Base-by-base conservation (phyloP, 768 basidiomycete genomes). In the Leccinum variicolor region DNA sequence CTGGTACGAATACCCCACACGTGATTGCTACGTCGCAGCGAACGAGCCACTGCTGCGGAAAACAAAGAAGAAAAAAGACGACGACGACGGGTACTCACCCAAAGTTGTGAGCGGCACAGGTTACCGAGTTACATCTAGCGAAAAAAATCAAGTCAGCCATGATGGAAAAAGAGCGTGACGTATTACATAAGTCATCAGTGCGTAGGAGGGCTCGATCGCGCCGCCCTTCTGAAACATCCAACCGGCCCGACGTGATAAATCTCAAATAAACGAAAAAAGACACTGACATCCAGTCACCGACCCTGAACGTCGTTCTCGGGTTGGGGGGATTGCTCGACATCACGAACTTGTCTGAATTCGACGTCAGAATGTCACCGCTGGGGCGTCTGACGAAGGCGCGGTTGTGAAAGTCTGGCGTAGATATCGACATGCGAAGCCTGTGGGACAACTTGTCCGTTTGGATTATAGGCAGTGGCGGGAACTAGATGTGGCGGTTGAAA, bases 101-200 rank as follows among this genome's bases (percentile, higher is more conserved):
- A 78, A 92, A 92, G 75, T 92, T 92, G 71, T 91, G 89, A 14
- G 88, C 89, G 64, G 83, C 86, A 70, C 90, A 92, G 48, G 79
- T 83, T 62, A 81, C 77, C 55, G 82, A 81, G 55, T 75, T 75
- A 67, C 90, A 92, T 77, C 89, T 90, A 26, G 29, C 4, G 17
- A 25, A 25, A 25, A 21, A 50, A 25, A 43, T 11, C 3, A 15
- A 31, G 57, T 66, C 60, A 67, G 66, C 25, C 26, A 31, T 2
- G 15, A 21, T 15, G 33, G n/a, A 28, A 49, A 66, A 54, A 50
- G 23, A 19, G 34, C 6, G 45, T 31, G 46, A 26, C 26, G 8
- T 26, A 26, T 26, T 26, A 51, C 31, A 31, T 31, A 31, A 31
- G 13, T 11, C 11, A 31, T 6, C 43, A 52, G 61, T 47, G 53